Evolutionary conservation across 2,329 filamentous ascomycete species (phyloP).

Genomic region (Plectosphaerella cucumerina): DNA sequence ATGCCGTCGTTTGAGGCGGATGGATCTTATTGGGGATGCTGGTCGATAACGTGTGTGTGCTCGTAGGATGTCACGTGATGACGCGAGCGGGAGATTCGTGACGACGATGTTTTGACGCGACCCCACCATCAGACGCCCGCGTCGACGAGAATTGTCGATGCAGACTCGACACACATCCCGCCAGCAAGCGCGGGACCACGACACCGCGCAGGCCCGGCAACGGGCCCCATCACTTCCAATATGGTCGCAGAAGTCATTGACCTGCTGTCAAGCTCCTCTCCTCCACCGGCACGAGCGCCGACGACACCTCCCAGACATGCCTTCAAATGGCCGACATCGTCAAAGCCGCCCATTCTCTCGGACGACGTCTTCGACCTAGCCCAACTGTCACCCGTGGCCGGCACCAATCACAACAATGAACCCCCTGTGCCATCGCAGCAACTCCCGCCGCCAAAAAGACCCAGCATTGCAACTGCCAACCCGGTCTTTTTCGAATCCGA

Average conservation of each 20-base stretch:
- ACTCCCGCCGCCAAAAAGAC: background rate
- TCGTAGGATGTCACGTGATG: no score
- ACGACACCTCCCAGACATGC: slow-evolving; percentile 1
- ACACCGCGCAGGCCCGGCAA: background rate
- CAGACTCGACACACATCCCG: no score
- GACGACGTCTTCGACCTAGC: slow-evolving; percentile 16
- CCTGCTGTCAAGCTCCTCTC: slow-evolving; percentile 26
- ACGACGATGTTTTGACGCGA: no score
- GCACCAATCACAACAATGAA: background rate
- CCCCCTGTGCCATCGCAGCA: background rate
- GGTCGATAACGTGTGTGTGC: no score
- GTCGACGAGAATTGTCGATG: no score
- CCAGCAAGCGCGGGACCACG: no score
- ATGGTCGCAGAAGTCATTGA: slow-evolving; percentile 31
- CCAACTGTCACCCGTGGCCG: background rate
- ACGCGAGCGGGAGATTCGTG: no score
- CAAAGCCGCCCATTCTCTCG: background rate
- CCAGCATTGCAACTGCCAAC: background rate
- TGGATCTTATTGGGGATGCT: no score
- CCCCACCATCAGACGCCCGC: no score
- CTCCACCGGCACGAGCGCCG: background rate
- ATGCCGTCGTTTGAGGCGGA: no score
- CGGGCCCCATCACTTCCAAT: background rate
- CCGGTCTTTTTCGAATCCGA: slow-evolving; percentile 30
- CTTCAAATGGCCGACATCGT: background rate